phyloP scores from a whole-genome alignment of 164 flowering plant species.

The Echeveria elegans region DNA sequence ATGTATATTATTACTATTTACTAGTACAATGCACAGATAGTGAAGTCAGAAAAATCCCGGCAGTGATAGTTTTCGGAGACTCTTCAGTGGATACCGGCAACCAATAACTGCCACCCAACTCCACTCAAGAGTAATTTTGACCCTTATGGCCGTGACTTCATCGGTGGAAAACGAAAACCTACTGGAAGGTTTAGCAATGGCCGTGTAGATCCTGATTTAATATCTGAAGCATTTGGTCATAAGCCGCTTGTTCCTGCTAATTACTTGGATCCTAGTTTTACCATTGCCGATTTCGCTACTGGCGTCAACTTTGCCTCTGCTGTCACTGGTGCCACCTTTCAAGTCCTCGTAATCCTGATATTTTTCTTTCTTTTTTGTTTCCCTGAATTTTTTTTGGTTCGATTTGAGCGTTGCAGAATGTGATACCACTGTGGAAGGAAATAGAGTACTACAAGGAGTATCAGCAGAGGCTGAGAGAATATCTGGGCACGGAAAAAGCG shows the following conservation, averaged over 20 bases:
- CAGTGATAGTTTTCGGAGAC: slow-evolving; percentile 45
- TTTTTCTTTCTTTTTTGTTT: background rate
- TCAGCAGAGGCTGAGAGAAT: slow-evolving; percentile 28
- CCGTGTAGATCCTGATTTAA: slow-evolving; percentile 34
- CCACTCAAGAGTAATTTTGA: slow-evolving; percentile 37
- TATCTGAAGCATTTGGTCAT: slow-evolving; percentile 39
- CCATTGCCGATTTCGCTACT: slow-evolving; percentile 36
- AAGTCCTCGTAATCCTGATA: slow-evolving; percentile 31
- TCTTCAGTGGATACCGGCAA: slow-evolving; percentile 47
- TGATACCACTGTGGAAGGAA: slow-evolving; percentile 53
- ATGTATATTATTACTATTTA: too few relatives aligned
- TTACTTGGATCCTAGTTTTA: slow-evolving; percentile 39
- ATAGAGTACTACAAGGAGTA: slow-evolving; percentile 47
- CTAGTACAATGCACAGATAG: too few relatives aligned
- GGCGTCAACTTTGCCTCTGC: slow-evolving; percentile 58
- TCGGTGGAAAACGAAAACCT: slow-evolving; percentile 28
- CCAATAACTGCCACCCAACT: slow-evolving; percentile 34
- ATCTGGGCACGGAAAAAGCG: slow-evolving; percentile 29
- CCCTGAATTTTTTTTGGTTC: background rate
- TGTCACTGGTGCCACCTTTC: slow-evolving; percentile 48
- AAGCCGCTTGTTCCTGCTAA: slow-evolving; percentile 36
- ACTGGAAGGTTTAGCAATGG: slow-evolving; percentile 52
- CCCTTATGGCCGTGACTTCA: slow-evolving; percentile 46
- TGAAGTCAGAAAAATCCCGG: slow-evolving; percentile 31
- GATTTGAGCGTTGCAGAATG: slow-evolving; percentile 28